Percentiles rank a stretch among this genome's conserved stretches.
phyloP scores from a whole-genome alignment of 1,139 yeast genomes.

The Pneumocystis oryctolagi region DNA sequence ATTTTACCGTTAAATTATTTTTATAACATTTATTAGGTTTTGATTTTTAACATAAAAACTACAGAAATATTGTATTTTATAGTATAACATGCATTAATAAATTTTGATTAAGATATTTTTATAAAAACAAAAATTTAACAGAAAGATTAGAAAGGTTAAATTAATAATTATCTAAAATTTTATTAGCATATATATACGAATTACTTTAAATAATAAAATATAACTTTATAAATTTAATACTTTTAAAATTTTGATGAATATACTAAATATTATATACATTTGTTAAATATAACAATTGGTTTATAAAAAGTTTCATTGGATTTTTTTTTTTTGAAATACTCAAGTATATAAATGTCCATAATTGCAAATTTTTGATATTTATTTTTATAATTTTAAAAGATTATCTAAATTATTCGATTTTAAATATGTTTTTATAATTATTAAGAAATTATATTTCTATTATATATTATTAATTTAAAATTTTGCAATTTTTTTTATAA shows the following conservation, averaged over 20 bases:
- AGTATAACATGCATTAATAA: background rate
- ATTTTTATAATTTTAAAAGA: no score
- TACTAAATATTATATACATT: background rate
- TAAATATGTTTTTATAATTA: no score
- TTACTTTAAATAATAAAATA: background rate
- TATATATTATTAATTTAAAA: no score
- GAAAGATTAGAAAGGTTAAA: background rate
- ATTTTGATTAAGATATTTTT: background rate
- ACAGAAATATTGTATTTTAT: background rate
- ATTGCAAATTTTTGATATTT: no score
- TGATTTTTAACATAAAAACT: background rate
- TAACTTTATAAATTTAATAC: background rate
- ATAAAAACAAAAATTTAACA: background rate
- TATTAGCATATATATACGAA: background rate
- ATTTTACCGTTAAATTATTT: background rate
- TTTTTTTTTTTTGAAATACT: background rate
- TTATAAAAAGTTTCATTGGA: background rate
- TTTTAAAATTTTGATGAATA: background rate
- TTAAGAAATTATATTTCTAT: no score
- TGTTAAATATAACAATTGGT: background rate
- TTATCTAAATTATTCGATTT: no score
- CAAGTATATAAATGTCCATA: no score
- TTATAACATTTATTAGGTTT: background rate
- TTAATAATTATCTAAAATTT: background rate
- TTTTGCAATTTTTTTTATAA: no score